Evolutionary conservation across 768 basidiomycete species (phyloP), one percentile per base, ranked within the genome.

Genomic region (Xanthoconium purpureum): DNA sequence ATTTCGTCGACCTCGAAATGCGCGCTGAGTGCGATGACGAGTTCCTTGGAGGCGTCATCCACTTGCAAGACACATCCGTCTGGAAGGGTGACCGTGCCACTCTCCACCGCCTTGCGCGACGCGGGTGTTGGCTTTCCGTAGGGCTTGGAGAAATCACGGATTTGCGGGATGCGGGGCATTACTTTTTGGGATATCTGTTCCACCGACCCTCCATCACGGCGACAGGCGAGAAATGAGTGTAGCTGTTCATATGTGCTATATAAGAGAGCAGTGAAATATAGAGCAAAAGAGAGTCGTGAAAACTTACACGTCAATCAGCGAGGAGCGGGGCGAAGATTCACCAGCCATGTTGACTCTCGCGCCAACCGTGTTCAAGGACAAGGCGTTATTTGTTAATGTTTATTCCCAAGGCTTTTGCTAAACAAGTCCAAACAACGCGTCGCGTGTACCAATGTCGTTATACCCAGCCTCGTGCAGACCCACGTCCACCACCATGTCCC

Each of bases 401-500:
- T 57, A 55, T 63, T 68, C 57, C 28, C 45, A 54, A 68, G 18
- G 66, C 55, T 47, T 20, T 70, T 59, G 65, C 56, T 35, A 67
- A 58, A 70, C 39, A 62, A 5, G n/a, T 20, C 14, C 48, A 70
- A 56, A 63, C 47, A 60, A 57, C 49, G 4, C 24, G 24, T 24
- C 24, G 24, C 24, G 24, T 24, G 24, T 24, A 24, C 24, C 24
- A 24, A 24, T 24, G 24, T 24, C 24, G 24, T 24, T 4, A 84
- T 35, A 78, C 78, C 84, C 84, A 89, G 37, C 87, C 87, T 42
- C 80, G 77, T 18, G 89, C 89, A 37, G 89, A 80, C 4, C 90
- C 91, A 55, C 83, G 75, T 8, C 91, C 91, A 30, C 86, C 90
- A 28, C 91, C 91, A 68, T 94, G 91, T 6, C 89, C 90, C 45